Percentiles rank a stretch among this genome's conserved stretches.
phyloP scores from a whole-genome alignment of 176 grass and related monocot genomes.

The Raddia distichophylla region DNA sequence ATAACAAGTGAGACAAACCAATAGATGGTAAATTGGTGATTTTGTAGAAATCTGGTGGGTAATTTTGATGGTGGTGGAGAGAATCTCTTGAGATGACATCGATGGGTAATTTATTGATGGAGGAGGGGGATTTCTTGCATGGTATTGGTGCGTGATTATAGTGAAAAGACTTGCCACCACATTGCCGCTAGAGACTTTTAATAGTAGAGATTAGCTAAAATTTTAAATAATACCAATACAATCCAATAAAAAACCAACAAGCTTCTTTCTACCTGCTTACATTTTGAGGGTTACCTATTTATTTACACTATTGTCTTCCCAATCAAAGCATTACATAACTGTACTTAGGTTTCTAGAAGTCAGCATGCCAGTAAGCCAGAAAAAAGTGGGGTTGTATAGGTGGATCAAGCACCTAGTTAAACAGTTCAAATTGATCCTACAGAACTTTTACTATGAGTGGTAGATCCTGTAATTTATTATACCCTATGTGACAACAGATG shows the following conservation, averaged over 20 bases:
- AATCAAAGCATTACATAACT: neutral
- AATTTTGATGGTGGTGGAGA: no score
- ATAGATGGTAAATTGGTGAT: no score
- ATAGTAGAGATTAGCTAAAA: neutral
- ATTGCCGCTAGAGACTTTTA: no score
- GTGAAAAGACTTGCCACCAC: no score
- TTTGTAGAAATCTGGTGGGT: no score
- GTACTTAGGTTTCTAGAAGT: neutral
- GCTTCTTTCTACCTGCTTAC: neutral
- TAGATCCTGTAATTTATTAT: neutral
- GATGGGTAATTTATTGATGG: no score
- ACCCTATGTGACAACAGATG: neutral
- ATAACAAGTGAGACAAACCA: no score
- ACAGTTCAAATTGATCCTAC: neutral
- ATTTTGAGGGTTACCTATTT: neutral
- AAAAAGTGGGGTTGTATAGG: neutral
- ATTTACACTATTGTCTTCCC: neutral
- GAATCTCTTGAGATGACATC: no score
- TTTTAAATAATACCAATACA: neutral
- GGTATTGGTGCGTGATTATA: no score
- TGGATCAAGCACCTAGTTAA: slow-evolving; percentile 4
- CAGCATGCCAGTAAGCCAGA: neutral
- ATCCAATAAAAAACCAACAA: neutral
- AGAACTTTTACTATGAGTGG: slow-evolving; percentile 1
- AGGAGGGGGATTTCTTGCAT: no score